Conservation (phyloP, 1,139 yeast genomes). For the Pichia sp. region DNA sequence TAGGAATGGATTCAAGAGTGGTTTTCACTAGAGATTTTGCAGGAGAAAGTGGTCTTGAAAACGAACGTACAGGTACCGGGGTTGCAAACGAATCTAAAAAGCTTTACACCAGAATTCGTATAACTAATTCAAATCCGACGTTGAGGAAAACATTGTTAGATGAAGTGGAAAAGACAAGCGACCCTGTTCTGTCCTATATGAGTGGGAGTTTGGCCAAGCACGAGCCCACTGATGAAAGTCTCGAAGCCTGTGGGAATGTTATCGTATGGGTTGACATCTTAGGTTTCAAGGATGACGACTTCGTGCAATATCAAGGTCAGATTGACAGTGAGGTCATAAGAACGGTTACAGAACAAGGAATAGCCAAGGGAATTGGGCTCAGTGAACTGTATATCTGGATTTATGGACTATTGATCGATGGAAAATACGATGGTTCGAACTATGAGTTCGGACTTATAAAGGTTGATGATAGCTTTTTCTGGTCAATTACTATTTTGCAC, state of each 20-base stretch:
- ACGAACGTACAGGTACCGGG: too few relatives aligned
- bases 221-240: not conserved
- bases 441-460: conserved; percentile 7
- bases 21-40: conserved; percentile 5
- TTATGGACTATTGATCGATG: conserved; percentile 9
- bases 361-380: not conserved
- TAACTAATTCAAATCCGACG: not conserved
- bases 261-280: conserved; percentile 2
- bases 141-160: not conserved
- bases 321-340: conserved; percentile 1
- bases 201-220: not conserved
- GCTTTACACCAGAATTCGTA: not conserved
- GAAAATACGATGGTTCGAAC: conserved; percentile 6
- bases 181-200: not conserved
- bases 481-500: conserved; percentile 8
- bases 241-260: not conserved
- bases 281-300: conserved; percentile 2
- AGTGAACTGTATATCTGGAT: conserved; percentile 5
- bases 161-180: not conserved
- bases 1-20: not conserved
- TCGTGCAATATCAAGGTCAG: conserved; percentile 8
- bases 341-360: not conserved
- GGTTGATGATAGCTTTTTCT: not conserved
- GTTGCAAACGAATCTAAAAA: not conserved
- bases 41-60: not conserved